Conservation (phyloP, 1,284 basidiomycete genomes). For the Puccinia polysora region DNA sequence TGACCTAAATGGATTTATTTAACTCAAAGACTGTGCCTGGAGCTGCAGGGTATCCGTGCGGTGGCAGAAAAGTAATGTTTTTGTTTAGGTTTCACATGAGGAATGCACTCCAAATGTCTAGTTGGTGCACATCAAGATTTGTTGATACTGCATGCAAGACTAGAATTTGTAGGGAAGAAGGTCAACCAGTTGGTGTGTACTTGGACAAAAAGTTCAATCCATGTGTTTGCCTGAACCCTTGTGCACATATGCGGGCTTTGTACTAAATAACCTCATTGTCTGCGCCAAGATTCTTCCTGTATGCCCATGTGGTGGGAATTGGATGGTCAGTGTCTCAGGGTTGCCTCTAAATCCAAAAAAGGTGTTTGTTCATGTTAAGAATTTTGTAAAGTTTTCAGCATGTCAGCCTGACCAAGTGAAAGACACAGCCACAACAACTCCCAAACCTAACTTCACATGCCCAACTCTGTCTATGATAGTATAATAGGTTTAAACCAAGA, state of each 20-base stretch:
- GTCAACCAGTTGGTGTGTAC: no score
- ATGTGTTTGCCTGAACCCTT: no score
- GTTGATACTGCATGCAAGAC: background rate
- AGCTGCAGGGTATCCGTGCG: background rate
- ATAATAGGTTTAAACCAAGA: no score
- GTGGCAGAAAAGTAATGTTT: background rate
- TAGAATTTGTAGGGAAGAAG: background rate
- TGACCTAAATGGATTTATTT: slow-evolving; percentile 5
- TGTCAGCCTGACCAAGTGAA: no score
- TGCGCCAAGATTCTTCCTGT: background rate
- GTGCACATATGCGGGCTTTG: background rate
- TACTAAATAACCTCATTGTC: background rate
- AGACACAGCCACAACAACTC: no score
- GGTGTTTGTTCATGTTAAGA: background rate
- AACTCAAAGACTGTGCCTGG: background rate
- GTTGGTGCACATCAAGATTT: background rate
- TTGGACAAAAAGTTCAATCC: no score
- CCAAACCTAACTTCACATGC: no score
- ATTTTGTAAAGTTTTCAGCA: no score
- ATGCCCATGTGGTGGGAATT: background rate
- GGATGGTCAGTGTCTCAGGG: background rate
- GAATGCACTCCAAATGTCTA: background rate
- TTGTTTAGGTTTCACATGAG: background rate
- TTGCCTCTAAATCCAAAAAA: background rate
- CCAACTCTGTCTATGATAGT: no score